Evolutionary conservation across 2,329 filamentous ascomycete species (phyloP), one percentile per base, ranked within the genome.

Genomic region (Orbilia quercus): DNA sequence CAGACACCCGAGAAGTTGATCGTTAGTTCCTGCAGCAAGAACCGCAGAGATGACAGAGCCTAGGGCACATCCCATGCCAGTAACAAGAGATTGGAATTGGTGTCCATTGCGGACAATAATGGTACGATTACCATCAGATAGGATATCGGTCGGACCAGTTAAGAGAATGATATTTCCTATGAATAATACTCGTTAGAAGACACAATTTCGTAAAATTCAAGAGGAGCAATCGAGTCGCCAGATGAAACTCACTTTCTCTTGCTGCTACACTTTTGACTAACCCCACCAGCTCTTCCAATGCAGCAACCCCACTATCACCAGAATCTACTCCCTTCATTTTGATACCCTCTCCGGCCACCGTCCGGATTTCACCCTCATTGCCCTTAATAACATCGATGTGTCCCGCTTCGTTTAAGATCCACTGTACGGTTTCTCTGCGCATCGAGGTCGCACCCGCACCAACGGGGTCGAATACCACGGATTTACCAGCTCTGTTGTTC

Each of bases 331-430:
- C 94, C 45, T 89, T 88, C 81, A 97, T 94, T 75, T 88, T 86
- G 1, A 83, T 81, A 22, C 79, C 81, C 45, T 85, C 83, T 44
- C 89, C 90, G 40, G 85, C 86, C 0, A 94, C 88, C 1, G 90
- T 88, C 51, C 86, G 84, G 74, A 98, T 92, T 80, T 98, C 95
- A 60, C 90, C 88, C 79, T 96, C 91, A 81, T 98, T 98, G 53
- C 94, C 94, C 80, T 98, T 98, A 81, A 98, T 93, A 44, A 97
- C 84, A 80, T 91, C 88, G 77, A 96, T 91, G 80, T 91, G 91
- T 40, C 92, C 92, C 16, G 54, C 51, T 1, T 84, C 85, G 0
- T 86, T 83, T 78, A 97, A 84, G 38, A 98, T 86, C 1, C 84
- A 84, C 69, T 87, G 87, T 25, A 94, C 87, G 0, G 92, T 90